Evolutionary conservation across 2,329 filamentous ascomycete species (phyloP), one percentile per base, ranked within the genome.

Genomic region (Ophiostoma triangulosporum): DNA sequence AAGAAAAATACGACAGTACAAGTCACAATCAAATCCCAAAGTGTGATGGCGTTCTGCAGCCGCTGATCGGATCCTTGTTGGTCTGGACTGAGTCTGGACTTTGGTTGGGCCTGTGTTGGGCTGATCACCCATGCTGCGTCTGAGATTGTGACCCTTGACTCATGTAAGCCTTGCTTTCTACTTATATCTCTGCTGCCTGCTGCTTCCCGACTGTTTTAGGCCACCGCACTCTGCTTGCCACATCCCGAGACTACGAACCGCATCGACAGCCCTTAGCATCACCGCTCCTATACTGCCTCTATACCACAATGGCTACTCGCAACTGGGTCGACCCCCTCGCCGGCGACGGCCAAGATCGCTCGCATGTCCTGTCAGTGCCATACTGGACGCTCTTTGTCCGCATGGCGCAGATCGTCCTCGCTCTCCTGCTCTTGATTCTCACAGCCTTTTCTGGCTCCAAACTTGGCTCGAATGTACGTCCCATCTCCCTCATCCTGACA

Each of bases 331-430:
- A 43, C 38, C 38, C 52, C 20, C 32, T 54, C 6, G 14, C 50
- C 15, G 31, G 29, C 35, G 57, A 61, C 35, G 53, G 56, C 51
- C 49, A 50, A 14, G 53, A 57, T 51, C 57, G 57, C 11, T 50
- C 56, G 27, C 56, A 60, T 32, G 33, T 61, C 27, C 58, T 59
- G 17, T 32, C 52, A 8, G 50, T 54, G 52, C 58, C 59, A 22
- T 36, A 56, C n/a, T 61, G 58, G 58, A 56, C 54, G 15, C 50
- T 48, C 46, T 36, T 58, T 35, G 32, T 61, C 33, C 58, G 59
- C 46, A 48, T 55, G 48, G 40, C 50, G n/a, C 58, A 61, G 36
- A 48, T 57, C 6, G 50, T 57, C 14, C 38, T 60, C 7, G 58
- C 58, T 6, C 32, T 60, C 3, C 20, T 58, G 11, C 46, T 58